Base-by-base conservation (phyloP, 768 basidiomycete genomes). In the Mycena floridula region DNA sequence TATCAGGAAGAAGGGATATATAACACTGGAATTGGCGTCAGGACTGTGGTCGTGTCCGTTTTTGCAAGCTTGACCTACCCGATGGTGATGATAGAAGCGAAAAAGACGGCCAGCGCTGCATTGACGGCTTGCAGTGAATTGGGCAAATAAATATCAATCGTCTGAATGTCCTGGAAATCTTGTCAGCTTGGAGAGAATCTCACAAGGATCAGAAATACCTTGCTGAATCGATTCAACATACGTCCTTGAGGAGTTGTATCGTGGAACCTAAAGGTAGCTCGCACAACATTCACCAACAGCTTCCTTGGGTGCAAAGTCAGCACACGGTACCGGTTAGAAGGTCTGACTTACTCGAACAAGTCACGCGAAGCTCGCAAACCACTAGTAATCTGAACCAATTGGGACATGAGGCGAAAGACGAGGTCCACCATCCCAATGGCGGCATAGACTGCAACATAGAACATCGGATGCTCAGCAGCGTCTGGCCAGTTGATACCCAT, bases 191-290 rank as follows among this genome's bases (percentile, higher is more conserved):
- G 32, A 15, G 21, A 44, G n/a, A 39, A 35, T 18, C 42, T 42
- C 53, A 24, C 12, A 5, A 15, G 27, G 15, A n/a, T n/a, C 3
- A 24, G 42, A 37, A 46, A 20, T 25, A 74, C 77, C 61, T 81
- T 85, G 54, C 80, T 84, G 55, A 93, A 92, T 4, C 90, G 77
- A 61, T 92, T 93, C 52, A 93, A 70, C 74, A 92, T 83, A 3
- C 88, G 83, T 26, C 89, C 87, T 61, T 84, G 79, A 2, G 89
- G 89, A 0, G 89, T 91, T 0, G 83, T 81, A 56, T 91, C 88
- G 56, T 83, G 82, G 72, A 85, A 89, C 43, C 89, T 74, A 73
- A 91, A 89, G 5, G 90, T 90, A 9, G 89, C 87, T 13, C 79
- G 72, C 15, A 89, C 80, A 7, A 93, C 85, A 0, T 75, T 76